A percentile compares a stretch with the other conserved stretches of the same genome.
These are phyloP conservation scores for Camellia oleifera DNA, from an alignment of 179 eudicot species.

Conservation along the genomic window DNA sequence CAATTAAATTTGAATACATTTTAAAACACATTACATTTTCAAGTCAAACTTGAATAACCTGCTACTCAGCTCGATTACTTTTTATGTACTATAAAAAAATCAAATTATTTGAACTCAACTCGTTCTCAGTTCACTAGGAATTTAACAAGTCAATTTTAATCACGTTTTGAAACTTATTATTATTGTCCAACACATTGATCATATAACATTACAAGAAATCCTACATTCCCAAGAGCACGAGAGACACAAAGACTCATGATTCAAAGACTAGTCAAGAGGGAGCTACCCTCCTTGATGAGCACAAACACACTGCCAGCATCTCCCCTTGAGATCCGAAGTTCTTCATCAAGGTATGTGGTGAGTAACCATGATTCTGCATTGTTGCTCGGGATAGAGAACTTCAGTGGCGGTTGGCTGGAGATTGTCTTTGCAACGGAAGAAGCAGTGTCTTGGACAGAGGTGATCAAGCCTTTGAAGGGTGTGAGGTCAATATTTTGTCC, in stretches of 20 bases:
- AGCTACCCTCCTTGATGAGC: conserved; percentile 72
- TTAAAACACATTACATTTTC: too few species aligned
- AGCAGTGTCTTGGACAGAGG: conserved; percentile 78
- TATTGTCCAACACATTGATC: neutral
- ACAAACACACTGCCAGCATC: conserved; percentile 82
- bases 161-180: too few species aligned
- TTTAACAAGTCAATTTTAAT: too few species aligned
- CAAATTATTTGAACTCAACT: too few species aligned
- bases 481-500: conserved; percentile 82
- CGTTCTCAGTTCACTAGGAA: too few species aligned
- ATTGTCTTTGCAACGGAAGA: conserved; percentile 77
- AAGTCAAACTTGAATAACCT: too few species aligned
- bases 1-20: too few species aligned
- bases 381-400: conserved; percentile 54
- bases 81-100: too few species aligned
- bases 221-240: neutral
- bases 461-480: conserved; percentile 68
- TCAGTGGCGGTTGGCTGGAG: conserved; percentile 79
- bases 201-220: neutral
- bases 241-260: too few species aligned
- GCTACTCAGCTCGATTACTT: too few species aligned
- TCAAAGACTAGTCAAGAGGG: conserved; percentile 16
- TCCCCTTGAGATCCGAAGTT: conserved; percentile 84
- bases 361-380: conserved; percentile 80
- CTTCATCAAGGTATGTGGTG: conserved; percentile 89